Percentiles rank a stretch among this genome's conserved stretches.
Evolutionary conservation across 148 eudicot species (phyloP).

Genomic region (Amaranthus cruentus): DNA sequence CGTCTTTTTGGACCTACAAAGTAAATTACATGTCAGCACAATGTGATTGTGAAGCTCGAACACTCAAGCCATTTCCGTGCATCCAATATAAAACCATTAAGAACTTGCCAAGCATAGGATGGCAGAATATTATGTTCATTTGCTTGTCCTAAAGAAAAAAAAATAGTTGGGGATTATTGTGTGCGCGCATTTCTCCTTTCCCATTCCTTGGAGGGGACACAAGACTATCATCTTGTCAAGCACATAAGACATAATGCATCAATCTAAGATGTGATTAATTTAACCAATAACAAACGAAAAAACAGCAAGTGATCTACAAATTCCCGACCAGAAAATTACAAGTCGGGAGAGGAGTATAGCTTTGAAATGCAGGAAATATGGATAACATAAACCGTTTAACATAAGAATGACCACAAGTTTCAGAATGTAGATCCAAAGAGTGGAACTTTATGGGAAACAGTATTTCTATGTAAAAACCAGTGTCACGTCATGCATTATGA

Average conservation of each 20-base stretch:
- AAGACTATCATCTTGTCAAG: background rate
- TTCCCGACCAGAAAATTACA: background rate
- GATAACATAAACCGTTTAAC: background rate
- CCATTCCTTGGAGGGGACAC: no score
- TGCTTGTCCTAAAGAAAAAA: background rate
- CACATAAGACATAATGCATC: background rate
- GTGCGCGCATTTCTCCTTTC: no score
- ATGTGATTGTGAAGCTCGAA: background rate
- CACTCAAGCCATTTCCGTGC: background rate
- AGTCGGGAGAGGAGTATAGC: no score
- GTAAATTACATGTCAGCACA: constrained; percentile 6
- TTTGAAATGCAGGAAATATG: background rate
- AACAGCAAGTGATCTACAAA: background rate
- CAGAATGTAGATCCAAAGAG: background rate
- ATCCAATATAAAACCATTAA: background rate
- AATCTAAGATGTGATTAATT: background rate
- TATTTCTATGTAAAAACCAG: background rate
- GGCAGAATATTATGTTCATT: background rate
- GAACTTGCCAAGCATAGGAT: background rate
- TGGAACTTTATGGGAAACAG: no score
- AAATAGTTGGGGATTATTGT: no score
- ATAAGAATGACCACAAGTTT: background rate
- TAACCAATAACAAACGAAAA: background rate
- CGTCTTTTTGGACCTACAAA: constrained; percentile 77
- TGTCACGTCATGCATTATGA: background rate